Evolutionary conservation across 2,329 filamentous ascomycete genomes (phyloP).

Genomic region (Pseudocercospora crystallina): DNA sequence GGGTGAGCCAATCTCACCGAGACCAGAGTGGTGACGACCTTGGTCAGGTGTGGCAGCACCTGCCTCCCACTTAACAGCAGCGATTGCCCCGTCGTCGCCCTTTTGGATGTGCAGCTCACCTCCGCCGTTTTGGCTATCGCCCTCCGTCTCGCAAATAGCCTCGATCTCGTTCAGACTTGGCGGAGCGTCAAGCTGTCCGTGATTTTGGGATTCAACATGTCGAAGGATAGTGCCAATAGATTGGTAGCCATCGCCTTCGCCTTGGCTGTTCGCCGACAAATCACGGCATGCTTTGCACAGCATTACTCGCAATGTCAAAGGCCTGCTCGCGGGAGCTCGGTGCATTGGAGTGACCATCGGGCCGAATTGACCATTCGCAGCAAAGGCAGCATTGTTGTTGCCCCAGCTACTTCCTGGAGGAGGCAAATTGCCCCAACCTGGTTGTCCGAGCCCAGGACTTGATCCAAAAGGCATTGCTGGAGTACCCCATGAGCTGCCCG

Average conservation of each 20-base stretch:
- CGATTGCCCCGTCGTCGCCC: constrained; percentile 33
- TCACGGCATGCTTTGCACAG: constrained; percentile 77
- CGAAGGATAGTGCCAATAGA: constrained; percentile 62
- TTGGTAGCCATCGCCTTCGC: constrained; percentile 62
- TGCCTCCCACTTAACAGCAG: constrained; percentile 46
- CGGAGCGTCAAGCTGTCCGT: constrained; percentile 58
- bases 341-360: constrained; percentile 43
- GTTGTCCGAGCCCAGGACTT: constrained; percentile 34
- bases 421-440: constrained; percentile 42
- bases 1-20: constrained; percentile 52
- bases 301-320: constrained; percentile 68
- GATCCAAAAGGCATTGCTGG: constrained; percentile 42
- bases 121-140: constrained; percentile 80
- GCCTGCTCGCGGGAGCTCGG: constrained; percentile 44
- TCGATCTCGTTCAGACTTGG: constrained; percentile 68
- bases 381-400: constrained; percentile 48
- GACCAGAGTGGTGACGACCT: constrained; percentile 25
- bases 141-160: constrained; percentile 86
- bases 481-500: constrained; percentile 44
- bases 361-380: constrained; percentile 41
- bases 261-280: constrained; percentile 45
- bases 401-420: constrained; percentile 31
- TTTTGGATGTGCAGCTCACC: constrained; percentile 76
- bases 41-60: constrained; percentile 31
- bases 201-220: constrained; percentile 63